phyloP scores from a whole-genome alignment of 1,139 yeast species.

The Suhomyces chickasaworum region DNA sequence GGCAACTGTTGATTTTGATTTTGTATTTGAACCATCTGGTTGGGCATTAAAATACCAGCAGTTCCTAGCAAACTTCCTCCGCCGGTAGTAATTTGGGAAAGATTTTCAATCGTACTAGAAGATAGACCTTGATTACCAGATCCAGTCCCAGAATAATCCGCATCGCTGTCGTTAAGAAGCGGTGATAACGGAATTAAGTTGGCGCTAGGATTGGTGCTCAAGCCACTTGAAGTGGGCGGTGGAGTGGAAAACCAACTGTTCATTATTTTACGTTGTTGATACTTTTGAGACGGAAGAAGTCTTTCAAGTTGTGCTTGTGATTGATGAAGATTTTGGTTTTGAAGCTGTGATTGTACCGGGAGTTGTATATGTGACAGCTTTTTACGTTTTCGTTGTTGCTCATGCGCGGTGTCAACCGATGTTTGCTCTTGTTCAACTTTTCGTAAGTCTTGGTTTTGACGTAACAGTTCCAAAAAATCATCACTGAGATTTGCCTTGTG shows the following conservation, averaged over 20 bases:
- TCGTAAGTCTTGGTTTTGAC: slow-evolving; percentile 5
- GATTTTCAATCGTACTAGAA: slow-evolving; percentile 19
- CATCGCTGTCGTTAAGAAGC: slow-evolving; percentile 36
- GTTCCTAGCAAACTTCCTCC: background rate
- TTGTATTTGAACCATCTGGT: slow-evolving; percentile 28
- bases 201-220: slow-evolving; percentile 16
- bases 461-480: slow-evolving; percentile 16
- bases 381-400: background rate
- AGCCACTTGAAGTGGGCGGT: slow-evolving; percentile 3
- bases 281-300: slow-evolving; percentile 5
- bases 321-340: background rate
- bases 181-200: slow-evolving; percentile 42
- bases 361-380: background rate
- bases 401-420: background rate
- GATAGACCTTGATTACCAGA: slow-evolving; percentile 13
- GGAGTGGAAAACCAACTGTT: slow-evolving; percentile 22
- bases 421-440: background rate
- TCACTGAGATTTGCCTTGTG: slow-evolving; percentile 21
- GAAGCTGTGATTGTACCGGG: background rate
- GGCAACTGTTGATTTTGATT: slow-evolving; percentile 40
- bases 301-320: slow-evolving; percentile 2
- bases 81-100: slow-evolving; percentile 17
- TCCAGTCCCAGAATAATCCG: slow-evolving; percentile 23
- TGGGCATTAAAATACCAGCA: slow-evolving; percentile 14
- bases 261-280: slow-evolving; percentile 16